Percentiles rank a stretch among this genome's conserved stretches.
Conservation (phyloP, 2,329 filamentous ascomycete species). For the Aspergillus sp. region DNA sequence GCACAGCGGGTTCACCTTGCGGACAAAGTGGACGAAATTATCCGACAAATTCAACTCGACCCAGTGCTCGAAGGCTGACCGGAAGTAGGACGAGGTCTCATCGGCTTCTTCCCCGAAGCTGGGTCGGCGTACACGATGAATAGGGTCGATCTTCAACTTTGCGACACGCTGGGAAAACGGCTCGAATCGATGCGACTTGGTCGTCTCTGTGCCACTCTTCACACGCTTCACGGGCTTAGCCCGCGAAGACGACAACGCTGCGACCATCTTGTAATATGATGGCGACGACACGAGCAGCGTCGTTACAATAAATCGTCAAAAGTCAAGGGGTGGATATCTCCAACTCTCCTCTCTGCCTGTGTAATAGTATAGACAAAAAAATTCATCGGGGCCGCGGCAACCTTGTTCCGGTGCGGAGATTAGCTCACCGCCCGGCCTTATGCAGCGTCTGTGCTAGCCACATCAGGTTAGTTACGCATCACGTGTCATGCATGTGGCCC, state of each 20-base stretch:
- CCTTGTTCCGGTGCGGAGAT: conserved; percentile 35
- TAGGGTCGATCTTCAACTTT: conserved; percentile 89
- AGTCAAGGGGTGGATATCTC: conserved; percentile 25
- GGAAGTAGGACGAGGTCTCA: conserved; percentile 82
- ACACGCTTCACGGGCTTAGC: conserved; percentile 66
- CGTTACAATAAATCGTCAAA: conserved; percentile 17
- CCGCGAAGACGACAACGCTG: conserved; percentile 66
- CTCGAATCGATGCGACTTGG: conserved; percentile 86
- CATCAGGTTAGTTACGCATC: conserved; percentile 16
- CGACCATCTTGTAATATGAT: conserved; percentile 41
- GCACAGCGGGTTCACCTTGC: conserved; percentile 73
- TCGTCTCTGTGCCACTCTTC: conserved; percentile 71
- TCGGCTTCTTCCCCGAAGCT: conserved; percentile 79
- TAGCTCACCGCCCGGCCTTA: conserved; percentile 15
- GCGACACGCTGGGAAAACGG: conserved; percentile 87
- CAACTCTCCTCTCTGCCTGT: conserved; percentile 1
- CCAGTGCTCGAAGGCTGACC: conserved; percentile 83
- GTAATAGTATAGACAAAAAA: conserved; percentile 38
- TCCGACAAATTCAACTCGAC: conserved; percentile 85
- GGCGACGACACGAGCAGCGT: conserved; percentile 29
- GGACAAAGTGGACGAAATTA: conserved; percentile 74
- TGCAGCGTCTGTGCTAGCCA: conserved; percentile 7
- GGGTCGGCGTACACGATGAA: conserved; percentile 79
- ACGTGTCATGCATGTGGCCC: conserved; percentile 34
- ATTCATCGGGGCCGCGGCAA: conserved; percentile 36